Percentiles rank a stretch among this genome's conserved stretches.
phyloP scores from a whole-genome alignment of 2,329 filamentous ascomycete genomes.

The Fulvia fulva region DNA sequence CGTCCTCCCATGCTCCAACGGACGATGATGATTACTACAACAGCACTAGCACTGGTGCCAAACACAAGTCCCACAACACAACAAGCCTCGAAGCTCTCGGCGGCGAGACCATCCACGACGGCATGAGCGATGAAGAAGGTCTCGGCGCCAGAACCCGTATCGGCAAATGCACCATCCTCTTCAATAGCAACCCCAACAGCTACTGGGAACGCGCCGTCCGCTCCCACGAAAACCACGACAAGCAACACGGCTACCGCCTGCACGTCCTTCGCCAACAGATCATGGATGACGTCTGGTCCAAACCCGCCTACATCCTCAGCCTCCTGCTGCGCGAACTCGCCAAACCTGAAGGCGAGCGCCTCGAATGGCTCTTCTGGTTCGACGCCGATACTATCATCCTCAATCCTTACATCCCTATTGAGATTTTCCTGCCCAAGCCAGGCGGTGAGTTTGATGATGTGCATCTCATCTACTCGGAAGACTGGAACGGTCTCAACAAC shows the following conservation, averaged over 20 bases:
- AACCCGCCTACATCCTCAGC: slow-evolving; percentile 43
- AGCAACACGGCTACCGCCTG: slow-evolving; percentile 41
- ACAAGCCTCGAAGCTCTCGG: not conserved
- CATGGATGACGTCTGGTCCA: slow-evolving; percentile 44
- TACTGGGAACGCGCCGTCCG: slow-evolving; percentile 41
- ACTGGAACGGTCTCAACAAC: slow-evolving; percentile 43
- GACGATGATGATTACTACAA: not conserved
- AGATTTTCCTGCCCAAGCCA: slow-evolving; percentile 38
- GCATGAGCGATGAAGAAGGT: slow-evolving; percentile 25
- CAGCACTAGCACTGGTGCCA: not conserved
- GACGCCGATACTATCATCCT: slow-evolving; percentile 45
- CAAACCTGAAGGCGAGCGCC: slow-evolving; percentile 36
- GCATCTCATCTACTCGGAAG: slow-evolving; percentile 37
- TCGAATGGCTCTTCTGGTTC: slow-evolving; percentile 44
- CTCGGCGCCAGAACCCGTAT: slow-evolving; percentile 33
- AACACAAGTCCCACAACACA: not conserved
- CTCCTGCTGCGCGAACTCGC: slow-evolving; percentile 38
- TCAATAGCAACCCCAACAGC: slow-evolving; percentile 35
- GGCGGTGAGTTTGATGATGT: slow-evolving; percentile 34
- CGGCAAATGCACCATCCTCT: slow-evolving; percentile 40
- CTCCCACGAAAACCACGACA: slow-evolving; percentile 41
- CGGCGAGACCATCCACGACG: slow-evolving; percentile 26
- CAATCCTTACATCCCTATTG: slow-evolving; percentile 40
- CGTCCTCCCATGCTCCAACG: not conserved
- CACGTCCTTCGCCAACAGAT: slow-evolving; percentile 41